Base-by-base conservation (phyloP, 768 basidiomycete genomes). In the Psilocybe sp. region DNA sequence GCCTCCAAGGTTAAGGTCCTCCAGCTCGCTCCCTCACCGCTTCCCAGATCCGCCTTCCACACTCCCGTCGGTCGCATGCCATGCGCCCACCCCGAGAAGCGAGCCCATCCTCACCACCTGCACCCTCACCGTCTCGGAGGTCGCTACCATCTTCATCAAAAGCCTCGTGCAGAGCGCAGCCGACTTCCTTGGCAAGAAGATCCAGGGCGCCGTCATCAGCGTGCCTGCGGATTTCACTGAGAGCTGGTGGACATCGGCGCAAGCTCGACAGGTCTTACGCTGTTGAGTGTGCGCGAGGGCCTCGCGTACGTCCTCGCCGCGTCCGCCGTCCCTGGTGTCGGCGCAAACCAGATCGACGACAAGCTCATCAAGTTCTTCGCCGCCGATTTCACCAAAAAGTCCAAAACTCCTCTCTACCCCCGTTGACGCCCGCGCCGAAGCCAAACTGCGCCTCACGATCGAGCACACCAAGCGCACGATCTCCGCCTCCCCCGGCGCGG, bases 371-470 rank as follows among this genome's bases (percentile, higher is more conserved):
- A 87, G 52, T 90, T 89, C 75, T 97, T 99, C 67, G 84, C 89
- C 46, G 85, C 92, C 64, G 96, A 99, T 56, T 99, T 99, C 68
- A 90, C 89, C 44, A 98, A 98, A 72, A 99, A 97, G 74, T 94
- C 88, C 14, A 92, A 91, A 67, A 79, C 80, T 16, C 71, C 85
- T 85, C 5, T 72, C 55, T 28, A 16, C 53, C 19, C 48, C 53
- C 20, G 53, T 48, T 1, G 89, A 94, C 69, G 77, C 82, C 60
- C 89, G 97, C 18, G 91, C 95, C 1, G 87, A 92, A 60, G 90
- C 92, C n/a, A 96, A 95, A 64, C 82, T 99, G 20, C 81, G 88
- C 9, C 82, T 98, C 16, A 92, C 94, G 6, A 82, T 97, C 48
- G 94, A 98, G 64, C 88, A 93, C 65, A 96, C 93, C 23, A 99